Evolutionary conservation across 768 basidiomycete genomes (phyloP), one percentile per base, ranked within the genome.

Genomic region (Glaciozyma martinii): DNA sequence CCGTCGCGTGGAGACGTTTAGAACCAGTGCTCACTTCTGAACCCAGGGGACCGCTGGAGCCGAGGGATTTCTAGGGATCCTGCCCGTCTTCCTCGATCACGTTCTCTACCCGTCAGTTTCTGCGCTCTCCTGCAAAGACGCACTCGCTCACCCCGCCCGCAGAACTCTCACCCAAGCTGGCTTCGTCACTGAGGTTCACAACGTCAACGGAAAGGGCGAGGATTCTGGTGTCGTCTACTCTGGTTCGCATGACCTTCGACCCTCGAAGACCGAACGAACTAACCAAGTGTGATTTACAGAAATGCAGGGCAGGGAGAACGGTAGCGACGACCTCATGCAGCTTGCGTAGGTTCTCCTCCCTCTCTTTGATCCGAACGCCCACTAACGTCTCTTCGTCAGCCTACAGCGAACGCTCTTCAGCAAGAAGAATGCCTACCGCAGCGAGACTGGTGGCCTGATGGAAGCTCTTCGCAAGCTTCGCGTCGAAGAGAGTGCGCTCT

Each of bases 381-480:
- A 9, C 29, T 64, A 44, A 53, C 73, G 21, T 32, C 53, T 57
- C 12, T 27, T 60, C 47, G 59, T 40, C 73, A 93, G 89, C 42
- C 79, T 83, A 63, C 91, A 95, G 74, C 84, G 86, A 29, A 76
- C 86, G n/a, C 72, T 91, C 44, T 90, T 95, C 72, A 87, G 88
- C 33, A 77, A 81, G 46, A 84, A 82, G 25, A 97, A 88, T 74
- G 95, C 85, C 10, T 95, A 98, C 74, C 83, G 93, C 32, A 93
- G 90, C 71, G 95, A 99, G 81, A 98, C 93, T 0, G 95, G 95
- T 27, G 95, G 95, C 32, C 78, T 98, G 44, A 92, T 97, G 90
- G 85, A 89, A 66, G 89, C 90, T 3, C 78, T 99, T 30, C 83
- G 95, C 30, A 82, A 85, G 19, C 80, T 99, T 66, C 86, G 84